phyloP scores from a whole-genome alignment of 1,284 basidiomycete species.

The Amylostereum areolatum region DNA sequence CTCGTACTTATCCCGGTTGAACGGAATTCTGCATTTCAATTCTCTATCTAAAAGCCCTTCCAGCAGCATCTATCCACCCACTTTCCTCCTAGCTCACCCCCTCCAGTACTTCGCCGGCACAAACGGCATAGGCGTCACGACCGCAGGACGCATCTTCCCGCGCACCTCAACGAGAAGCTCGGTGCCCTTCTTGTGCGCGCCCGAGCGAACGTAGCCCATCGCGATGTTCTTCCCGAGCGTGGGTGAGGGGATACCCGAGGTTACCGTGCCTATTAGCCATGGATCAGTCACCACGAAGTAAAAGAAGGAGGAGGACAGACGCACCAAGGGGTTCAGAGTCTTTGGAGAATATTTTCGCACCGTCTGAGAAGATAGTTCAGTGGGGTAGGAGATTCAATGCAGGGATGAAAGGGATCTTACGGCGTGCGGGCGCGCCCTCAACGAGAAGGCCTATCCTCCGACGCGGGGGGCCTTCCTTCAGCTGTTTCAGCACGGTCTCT shows the following conservation, averaged over 20 bases:
- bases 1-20: no score
- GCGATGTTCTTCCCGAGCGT: slow-evolving; percentile 89
- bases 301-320: slow-evolving; percentile 11
- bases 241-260: slow-evolving; percentile 95
- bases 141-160: slow-evolving; percentile 64
- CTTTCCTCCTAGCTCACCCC: slow-evolving; percentile 38
- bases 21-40: no score
- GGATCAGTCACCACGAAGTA: slow-evolving; percentile 5
- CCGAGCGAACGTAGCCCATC: slow-evolving; percentile 85
- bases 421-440: slow-evolving; percentile 82
- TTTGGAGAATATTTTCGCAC: slow-evolving; percentile 64
- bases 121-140: slow-evolving; percentile 79
- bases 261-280: slow-evolving; percentile 52
- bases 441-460: slow-evolving; percentile 83
- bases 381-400: neutral
- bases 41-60: no score
- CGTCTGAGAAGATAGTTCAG: slow-evolving; percentile 46
- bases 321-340: slow-evolving; percentile 50
- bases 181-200: slow-evolving; percentile 90
- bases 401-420: slow-evolving; percentile 30
- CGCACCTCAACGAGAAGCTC: slow-evolving; percentile 76
- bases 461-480: slow-evolving; percentile 76
- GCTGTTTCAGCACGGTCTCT: slow-evolving; percentile 69
- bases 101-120: slow-evolving; percentile 67
- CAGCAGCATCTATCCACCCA: no score